These are phyloP conservation scores for Oldenlandia corymbosa DNA, from an alignment of 257 asterid genomes.

Conservation along the genomic window DNA sequence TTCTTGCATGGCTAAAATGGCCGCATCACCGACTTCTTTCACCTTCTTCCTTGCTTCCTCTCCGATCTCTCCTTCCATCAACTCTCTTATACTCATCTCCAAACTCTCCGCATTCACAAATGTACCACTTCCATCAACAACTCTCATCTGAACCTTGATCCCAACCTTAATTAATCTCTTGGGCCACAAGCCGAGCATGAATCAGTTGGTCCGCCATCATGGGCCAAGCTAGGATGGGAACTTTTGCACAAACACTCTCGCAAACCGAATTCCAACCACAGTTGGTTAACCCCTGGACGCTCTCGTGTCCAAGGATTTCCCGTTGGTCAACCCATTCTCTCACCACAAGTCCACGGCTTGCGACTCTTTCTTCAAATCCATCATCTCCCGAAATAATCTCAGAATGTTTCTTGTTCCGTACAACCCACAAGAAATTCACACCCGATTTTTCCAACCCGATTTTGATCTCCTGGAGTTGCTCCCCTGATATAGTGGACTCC, in stretches of 20 bases:
- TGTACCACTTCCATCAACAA: slow-evolving; percentile 39
- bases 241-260: slow-evolving; percentile 63
- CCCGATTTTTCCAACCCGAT: slow-evolving; percentile 38
- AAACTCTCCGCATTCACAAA: slow-evolving; percentile 46
- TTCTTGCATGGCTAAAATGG: slow-evolving; percentile 37
- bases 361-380: slow-evolving; percentile 29
- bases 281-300: slow-evolving; percentile 52
- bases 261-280: slow-evolving; percentile 74
- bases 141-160: slow-evolving; percentile 31
- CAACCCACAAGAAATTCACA: slow-evolving; percentile 59
- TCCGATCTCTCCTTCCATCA: slow-evolving; percentile 59
- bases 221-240: slow-evolving; percentile 77
- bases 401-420: slow-evolving; percentile 19
- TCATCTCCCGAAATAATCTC: slow-evolving; percentile 11
- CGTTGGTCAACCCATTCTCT: slow-evolving; percentile 70
- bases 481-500: slow-evolving; percentile 28
- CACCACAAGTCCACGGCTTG: slow-evolving; percentile 46
- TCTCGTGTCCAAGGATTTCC: slow-evolving; percentile 42
- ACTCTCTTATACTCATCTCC: slow-evolving; percentile 31
- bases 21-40: slow-evolving; percentile 34
- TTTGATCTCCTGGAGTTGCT: slow-evolving; percentile 47
- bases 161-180: slow-evolving; percentile 61
- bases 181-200: slow-evolving; percentile 55
- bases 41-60: slow-evolving; percentile 33
- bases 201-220: slow-evolving; percentile 73